Evolutionary conservation across 192 early-diverging fungal genomes (phyloP).

Genomic region (Backusella westeae): DNA sequence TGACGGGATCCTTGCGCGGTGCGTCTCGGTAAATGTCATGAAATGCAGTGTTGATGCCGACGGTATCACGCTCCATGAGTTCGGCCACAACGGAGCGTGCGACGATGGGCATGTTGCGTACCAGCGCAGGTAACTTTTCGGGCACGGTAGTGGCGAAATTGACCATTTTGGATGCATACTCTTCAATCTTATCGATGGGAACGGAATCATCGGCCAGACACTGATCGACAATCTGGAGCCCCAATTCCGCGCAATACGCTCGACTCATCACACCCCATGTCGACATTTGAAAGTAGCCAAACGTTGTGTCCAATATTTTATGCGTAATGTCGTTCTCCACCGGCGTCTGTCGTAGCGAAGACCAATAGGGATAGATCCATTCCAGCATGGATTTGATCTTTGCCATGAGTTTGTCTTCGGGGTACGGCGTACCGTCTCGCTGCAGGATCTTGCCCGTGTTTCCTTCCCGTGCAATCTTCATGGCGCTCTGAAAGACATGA

Average conservation of each 20-base stretch:
- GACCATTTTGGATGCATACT: conserved; percentile 14
- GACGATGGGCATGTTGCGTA: background rate
- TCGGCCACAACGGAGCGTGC: background rate
- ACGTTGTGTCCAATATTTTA: conserved; percentile 17
- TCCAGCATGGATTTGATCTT: conserved; percentile 27
- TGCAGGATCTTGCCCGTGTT: conserved; percentile 16
- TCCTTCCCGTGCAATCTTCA: conserved; percentile 23
- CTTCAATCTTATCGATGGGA: conserved; percentile 19
- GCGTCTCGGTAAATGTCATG: background rate
- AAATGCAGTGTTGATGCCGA: background rate
- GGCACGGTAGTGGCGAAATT: background rate
- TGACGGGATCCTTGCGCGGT: background rate
- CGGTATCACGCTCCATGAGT: background rate
- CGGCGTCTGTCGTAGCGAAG: conserved; percentile 7
- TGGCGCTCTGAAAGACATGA: conserved; percentile 16
- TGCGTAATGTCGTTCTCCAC: conserved; percentile 18
- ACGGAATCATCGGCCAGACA: background rate
- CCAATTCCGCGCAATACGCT: conserved; percentile 16
- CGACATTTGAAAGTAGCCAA: conserved; percentile 29
- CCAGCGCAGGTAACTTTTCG: background rate
- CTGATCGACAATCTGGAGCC: conserved; percentile 21
- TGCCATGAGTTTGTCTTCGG: conserved; percentile 16
- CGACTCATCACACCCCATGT: conserved; percentile 15
- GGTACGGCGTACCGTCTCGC: conserved; percentile 21
- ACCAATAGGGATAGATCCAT: conserved; percentile 24